Conservation (phyloP, 345 rosid species). For the Citrus sinensis region DNA sequence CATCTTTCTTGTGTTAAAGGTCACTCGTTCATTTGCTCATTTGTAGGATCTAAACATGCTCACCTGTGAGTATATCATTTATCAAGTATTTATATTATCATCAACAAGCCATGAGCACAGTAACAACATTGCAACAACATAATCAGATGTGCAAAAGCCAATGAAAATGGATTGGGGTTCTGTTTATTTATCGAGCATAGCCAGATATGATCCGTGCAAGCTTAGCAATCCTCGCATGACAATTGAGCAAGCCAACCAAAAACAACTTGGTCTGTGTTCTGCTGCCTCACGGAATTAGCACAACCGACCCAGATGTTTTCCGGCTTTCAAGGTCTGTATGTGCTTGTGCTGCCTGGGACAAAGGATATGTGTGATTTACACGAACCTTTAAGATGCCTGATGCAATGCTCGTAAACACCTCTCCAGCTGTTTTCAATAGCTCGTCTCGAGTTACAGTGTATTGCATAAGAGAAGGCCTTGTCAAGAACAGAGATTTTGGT, state of each 20-base stretch:
- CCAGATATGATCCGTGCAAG: not conserved
- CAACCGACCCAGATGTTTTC: conserved; percentile 69
- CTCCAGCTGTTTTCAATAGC: conserved; percentile 68
- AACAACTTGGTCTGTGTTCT: not conserved
- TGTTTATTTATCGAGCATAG: not conserved
- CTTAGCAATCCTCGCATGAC: not conserved
- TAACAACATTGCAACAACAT: not conserved
- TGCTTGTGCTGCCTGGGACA: conserved; percentile 71
- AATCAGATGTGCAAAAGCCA: no score
- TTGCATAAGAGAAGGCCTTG: conserved; percentile 74
- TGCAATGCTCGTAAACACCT: conserved; percentile 58
- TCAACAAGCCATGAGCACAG: not conserved
- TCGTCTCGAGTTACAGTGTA: conserved; percentile 70
- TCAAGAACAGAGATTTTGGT: conserved; percentile 71
- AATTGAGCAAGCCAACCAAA: not conserved
- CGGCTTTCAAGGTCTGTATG: conserved; percentile 75
- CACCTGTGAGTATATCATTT: not conserved
- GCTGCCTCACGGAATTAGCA: conserved; percentile 56
- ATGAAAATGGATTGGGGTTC: not conserved
- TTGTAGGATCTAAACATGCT: not conserved
- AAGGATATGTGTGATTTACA: conserved; percentile 68
- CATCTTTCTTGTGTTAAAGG: no score
- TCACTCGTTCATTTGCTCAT: not conserved
- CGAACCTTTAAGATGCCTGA: conserved; percentile 61
- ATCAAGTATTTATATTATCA: not conserved